Percentiles rank a stretch among this genome's conserved stretches.
Conservation (phyloP, 2,329 filamentous ascomycete species). For the Sclerotinia sclerotiorum region DNA sequence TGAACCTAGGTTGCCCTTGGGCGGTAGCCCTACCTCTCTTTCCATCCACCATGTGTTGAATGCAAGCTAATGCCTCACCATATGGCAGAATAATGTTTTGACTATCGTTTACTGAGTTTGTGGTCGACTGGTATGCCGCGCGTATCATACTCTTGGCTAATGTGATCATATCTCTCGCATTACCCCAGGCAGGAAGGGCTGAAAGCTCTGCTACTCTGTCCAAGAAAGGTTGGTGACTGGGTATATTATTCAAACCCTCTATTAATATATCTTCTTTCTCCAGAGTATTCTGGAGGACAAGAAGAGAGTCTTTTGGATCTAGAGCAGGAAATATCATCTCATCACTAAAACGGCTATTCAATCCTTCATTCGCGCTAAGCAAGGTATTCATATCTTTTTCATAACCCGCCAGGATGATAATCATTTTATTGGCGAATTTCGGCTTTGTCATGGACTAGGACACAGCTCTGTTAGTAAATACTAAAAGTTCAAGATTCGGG, state of each 20-base stretch:
- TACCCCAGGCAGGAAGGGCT: conserved; percentile 50
- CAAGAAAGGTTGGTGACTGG: conserved; percentile 29
- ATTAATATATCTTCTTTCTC: conserved; percentile 36
- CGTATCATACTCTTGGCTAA: conserved; percentile 49
- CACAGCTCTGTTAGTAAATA: too few relatives aligned
- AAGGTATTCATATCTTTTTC: conserved; percentile 55
- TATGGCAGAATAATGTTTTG: conserved; percentile 30
- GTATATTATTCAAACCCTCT: conserved; percentile 35
- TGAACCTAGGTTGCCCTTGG: background rate
- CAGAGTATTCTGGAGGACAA: conserved; percentile 43
- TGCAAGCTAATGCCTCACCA: conserved; percentile 28
- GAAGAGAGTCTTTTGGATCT: conserved; percentile 41
- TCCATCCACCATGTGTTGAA: conserved; percentile 33
- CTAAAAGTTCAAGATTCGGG: too few relatives aligned
- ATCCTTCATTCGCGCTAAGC: conserved; percentile 51
- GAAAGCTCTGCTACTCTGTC: conserved; percentile 44
- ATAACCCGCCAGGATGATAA: conserved; percentile 60
- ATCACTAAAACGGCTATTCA: conserved; percentile 56
- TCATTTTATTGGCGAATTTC: conserved; percentile 50
- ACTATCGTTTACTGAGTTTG: conserved; percentile 3
- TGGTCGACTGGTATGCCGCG: conserved; percentile 32
- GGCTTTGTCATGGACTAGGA: conserved; percentile 44
- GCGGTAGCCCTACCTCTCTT: conserved; percentile 23
- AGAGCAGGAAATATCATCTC: conserved; percentile 47
- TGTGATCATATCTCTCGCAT: conserved; percentile 52